Percentiles rank a stretch among this genome's conserved stretches.
Conservation (phyloP, 2,329 filamentous ascomycete genomes). For the Monosporascus sp. region DNA sequence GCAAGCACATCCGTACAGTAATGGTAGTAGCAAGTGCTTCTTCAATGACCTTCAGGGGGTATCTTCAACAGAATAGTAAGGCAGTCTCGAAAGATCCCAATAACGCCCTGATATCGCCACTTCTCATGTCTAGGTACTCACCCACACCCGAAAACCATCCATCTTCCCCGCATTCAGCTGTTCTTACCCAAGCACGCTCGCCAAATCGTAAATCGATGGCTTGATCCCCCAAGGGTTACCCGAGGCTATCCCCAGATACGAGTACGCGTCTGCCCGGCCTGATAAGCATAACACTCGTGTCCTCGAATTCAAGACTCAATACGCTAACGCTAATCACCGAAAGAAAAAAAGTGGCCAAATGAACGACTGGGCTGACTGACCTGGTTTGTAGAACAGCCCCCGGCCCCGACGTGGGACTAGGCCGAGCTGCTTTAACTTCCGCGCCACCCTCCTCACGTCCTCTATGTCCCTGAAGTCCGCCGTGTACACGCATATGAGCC, state of each 20-base stretch:
- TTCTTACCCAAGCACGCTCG: constrained; percentile 30
- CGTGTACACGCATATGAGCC: constrained; percentile 75
- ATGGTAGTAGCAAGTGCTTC: not conserved
- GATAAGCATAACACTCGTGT: not conserved
- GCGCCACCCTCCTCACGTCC: constrained; percentile 65
- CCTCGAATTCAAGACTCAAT: not conserved
- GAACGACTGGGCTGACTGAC: constrained; percentile 34
- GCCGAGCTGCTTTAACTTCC: constrained; percentile 54
- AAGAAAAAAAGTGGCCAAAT: not conserved
- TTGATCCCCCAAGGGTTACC: constrained; percentile 58
- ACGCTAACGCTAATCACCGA: not conserved
- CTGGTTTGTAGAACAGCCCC: constrained; percentile 73
- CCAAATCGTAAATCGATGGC: constrained; percentile 51
- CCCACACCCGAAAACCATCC: not conserved
- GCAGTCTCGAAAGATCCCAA: not conserved
- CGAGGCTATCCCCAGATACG: constrained; percentile 56
- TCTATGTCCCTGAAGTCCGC: constrained; percentile 62
- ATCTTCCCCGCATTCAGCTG: constrained; percentile 10
- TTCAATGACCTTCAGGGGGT: not conserved
- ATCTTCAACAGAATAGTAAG: not conserved
- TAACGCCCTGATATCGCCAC: not conserved
- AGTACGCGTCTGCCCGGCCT: constrained; percentile 53
- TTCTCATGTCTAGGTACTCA: not conserved
- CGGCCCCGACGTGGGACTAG: constrained; percentile 44
- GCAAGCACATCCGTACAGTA: not conserved